Percentiles rank a stretch among this genome's conserved stretches.
These are phyloP conservation scores for Vitis riparia DNA, from an alignment of 164 flowering plant genomes.

Conservation along the genomic window DNA sequence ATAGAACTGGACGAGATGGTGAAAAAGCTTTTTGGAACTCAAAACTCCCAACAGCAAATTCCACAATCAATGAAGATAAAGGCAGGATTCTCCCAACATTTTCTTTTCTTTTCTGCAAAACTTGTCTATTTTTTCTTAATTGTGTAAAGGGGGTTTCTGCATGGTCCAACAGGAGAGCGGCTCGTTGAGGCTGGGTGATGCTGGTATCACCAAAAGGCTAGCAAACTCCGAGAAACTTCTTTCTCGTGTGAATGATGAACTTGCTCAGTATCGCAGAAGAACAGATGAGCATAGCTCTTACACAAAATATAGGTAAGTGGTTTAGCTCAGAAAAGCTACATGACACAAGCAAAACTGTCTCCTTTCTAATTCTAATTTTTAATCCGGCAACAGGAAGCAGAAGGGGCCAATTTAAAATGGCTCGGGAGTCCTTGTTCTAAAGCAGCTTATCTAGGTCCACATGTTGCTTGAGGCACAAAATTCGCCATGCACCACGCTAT, in stretches of 20 bases:
- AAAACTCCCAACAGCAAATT: conserved; percentile 25
- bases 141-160: too few species aligned
- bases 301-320: conserved; percentile 22
- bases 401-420: background rate
- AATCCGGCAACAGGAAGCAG: background rate
- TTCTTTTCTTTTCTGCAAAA: background rate
- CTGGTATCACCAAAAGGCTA: conserved; percentile 41
- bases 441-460: too few species aligned
- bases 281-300: conserved; percentile 15
- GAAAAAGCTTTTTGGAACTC: conserved; percentile 40
- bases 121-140: background rate
- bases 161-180: conserved; percentile 31
- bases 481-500: too few species aligned
- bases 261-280: conserved; percentile 36
- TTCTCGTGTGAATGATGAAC: conserved; percentile 52
- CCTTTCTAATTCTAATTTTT: too few species aligned
- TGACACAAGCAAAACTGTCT: too few species aligned
- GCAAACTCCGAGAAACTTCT: conserved; percentile 49
- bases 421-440: too few species aligned
- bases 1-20: conserved; percentile 68
- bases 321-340: background rate
- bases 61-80: conserved; percentile 29
- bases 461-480: too few species aligned
- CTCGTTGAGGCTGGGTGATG: conserved; percentile 18
- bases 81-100: conserved; percentile 28